These are phyloP conservation scores for Hibiscus mutabilis DNA, from an alignment of 345 rosid species.

Conservation along the genomic window DNA sequence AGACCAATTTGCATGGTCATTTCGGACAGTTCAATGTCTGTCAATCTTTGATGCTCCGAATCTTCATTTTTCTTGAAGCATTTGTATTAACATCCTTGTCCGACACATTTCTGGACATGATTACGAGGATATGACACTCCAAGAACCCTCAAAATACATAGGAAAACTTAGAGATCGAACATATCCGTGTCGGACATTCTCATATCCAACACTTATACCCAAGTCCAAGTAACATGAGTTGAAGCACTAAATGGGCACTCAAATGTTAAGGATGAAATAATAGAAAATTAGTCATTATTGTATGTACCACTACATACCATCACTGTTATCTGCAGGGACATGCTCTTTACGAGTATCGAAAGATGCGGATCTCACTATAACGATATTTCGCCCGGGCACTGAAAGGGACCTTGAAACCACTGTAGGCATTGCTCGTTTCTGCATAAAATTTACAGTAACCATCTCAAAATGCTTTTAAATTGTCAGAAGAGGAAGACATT, in stretches of 20 bases:
- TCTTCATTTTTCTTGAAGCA: background rate
- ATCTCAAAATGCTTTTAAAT: conserved; percentile 8
- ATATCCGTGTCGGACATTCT: background rate
- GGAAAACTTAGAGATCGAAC: background rate
- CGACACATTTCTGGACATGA: background rate
- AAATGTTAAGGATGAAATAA: background rate
- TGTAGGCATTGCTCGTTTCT: conserved; percentile 40
- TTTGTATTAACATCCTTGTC: background rate
- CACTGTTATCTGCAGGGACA: conserved; percentile 26
- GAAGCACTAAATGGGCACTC: background rate
- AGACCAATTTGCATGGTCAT: conserved; percentile 2
- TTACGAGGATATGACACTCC: background rate
- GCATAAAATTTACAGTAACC: conserved; percentile 25
- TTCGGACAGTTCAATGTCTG: background rate
- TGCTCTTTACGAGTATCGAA: conserved; percentile 46
- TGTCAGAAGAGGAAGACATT: background rate
- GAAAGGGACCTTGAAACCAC: conserved; percentile 79
- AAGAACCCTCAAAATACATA: background rate
- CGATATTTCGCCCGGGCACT: conserved; percentile 58
- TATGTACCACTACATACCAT: conserved; percentile 24
- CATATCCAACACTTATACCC: background rate
- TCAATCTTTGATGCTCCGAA: background rate
- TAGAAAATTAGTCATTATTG: background rate
- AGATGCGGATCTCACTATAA: conserved; percentile 78
- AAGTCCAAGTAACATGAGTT: background rate